A percentile compares a stretch with the other conserved stretches of the same genome.
These are phyloP conservation scores for Xylariaceae sp. DNA, from an alignment of 2,329 filamentous ascomycete species.

Conservation along the genomic window DNA sequence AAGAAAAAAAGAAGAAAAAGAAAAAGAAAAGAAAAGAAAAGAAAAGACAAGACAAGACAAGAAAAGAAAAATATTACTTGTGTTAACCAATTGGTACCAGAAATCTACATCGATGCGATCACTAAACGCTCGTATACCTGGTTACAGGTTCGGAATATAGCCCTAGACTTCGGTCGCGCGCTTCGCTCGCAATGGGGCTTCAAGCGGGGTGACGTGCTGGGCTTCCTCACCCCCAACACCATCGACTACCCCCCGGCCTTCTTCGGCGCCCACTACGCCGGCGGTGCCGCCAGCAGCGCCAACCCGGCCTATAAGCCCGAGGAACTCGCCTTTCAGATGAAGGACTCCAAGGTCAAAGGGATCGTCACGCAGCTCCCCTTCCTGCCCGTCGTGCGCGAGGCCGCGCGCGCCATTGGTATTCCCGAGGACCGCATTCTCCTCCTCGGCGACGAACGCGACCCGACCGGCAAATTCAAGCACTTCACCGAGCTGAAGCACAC, in stretches of 20 bases:
- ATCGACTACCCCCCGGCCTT: slow-evolving; percentile 75
- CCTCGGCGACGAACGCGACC: slow-evolving; percentile 64
- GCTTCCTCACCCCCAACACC: slow-evolving; percentile 76
- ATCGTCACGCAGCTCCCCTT: slow-evolving; percentile 67
- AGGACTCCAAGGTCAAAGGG: slow-evolving; percentile 68
- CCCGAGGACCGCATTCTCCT: slow-evolving; percentile 67
- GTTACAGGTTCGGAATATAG: slow-evolving; percentile 56
- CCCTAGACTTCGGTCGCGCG: slow-evolving; percentile 73
- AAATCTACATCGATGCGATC: slow-evolving; percentile 71
- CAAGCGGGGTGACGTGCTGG: slow-evolving; percentile 77
- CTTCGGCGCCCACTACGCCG: slow-evolving; percentile 78
- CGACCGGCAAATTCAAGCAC: slow-evolving; percentile 56
- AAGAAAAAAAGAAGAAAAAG: too few relatives aligned
- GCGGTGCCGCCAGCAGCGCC: slow-evolving; percentile 74
- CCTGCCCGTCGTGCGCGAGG: slow-evolving; percentile 59
- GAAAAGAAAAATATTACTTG: neutral
- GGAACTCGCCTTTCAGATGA: slow-evolving; percentile 79
- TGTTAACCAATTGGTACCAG: slow-evolving; percentile 39
- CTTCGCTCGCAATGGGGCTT: slow-evolving; percentile 70
- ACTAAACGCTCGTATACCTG: slow-evolving; percentile 66
- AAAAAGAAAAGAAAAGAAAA: too few relatives aligned
- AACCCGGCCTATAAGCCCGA: slow-evolving; percentile 82
- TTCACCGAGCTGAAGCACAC: slow-evolving; percentile 65
- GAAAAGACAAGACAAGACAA: too few relatives aligned
- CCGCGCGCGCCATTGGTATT: slow-evolving; percentile 65